Base-by-base conservation (phyloP, 257 asterid species). In the Solanum sitiens region DNA sequence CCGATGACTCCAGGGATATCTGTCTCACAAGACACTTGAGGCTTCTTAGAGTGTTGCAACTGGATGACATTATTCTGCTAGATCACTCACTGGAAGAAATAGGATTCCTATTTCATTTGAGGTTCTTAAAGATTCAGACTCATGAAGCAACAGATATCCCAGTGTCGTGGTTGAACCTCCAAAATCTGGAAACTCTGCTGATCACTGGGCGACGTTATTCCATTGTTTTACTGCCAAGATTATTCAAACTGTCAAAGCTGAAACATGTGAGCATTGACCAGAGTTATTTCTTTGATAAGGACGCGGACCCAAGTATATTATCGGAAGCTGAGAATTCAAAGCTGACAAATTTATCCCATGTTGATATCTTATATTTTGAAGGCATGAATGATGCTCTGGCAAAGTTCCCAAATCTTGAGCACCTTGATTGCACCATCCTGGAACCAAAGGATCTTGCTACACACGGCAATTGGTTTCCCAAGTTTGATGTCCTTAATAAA, bases 41-140 rank as follows among this genome's bases (percentile, higher is more conserved):
- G 73, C 89, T 79, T 53, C 39, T 91, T 10, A 56, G 86, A 82
- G 89, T 88, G 80, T 42, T 88, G 71, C 87, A 91, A 75, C 32
- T 89, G 85, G 44, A 40, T 13, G 1, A 79, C 32, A 23, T 23
- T 45, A 0, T 27, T 39, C 11, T 71, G 6, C 30, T 14, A 32
- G 75, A 47, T 45, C 44, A 39, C 40, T 45, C 45, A 25, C 0
- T 27, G 1, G 18, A 37, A 2, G 89, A 84, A 45, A 40, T 84
- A 9, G 68, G 70, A 2, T 4, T 6, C 10, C 68, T 84, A 25
- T 56, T 27, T 40, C 65, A 40, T 59, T 42, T 88, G 35, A 88
- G 61, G 32, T 84, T 68, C 83, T 63, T 88, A 70, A 59, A 11
- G 0, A 44, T 86, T 39, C 0, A 0, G 9, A 18, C 73, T 27